Conservation (phyloP, 768 basidiomycete genomes). For the Dacryopinax spathularia region DNA sequence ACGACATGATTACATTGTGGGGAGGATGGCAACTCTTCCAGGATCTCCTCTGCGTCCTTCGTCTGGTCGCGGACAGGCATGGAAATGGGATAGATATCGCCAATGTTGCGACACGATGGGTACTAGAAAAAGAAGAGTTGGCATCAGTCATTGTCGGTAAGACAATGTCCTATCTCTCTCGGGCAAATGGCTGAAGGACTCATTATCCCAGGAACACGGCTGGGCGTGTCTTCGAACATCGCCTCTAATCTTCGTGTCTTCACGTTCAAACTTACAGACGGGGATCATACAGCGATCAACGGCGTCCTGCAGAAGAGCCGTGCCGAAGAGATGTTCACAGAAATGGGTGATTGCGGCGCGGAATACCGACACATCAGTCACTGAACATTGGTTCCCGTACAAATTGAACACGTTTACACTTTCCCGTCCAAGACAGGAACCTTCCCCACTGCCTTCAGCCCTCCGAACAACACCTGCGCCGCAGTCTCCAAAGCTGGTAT, state of each 20-base stretch:
- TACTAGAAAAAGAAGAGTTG: constrained; percentile 61
- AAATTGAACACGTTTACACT: not conserved
- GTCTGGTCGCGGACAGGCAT: constrained; percentile 52
- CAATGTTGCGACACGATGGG: constrained; percentile 71
- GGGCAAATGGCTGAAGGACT: not conserved
- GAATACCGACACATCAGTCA: constrained; percentile 48
- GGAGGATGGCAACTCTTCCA: constrained; percentile 68
- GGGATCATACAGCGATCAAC: constrained; percentile 51
- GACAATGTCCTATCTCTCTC: constrained; percentile 10
- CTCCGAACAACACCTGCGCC: constrained; percentile 33
- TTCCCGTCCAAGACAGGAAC: constrained; percentile 19
- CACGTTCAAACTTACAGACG: constrained; percentile 38
- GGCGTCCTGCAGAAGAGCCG: constrained; percentile 47
- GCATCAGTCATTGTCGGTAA: constrained; percentile 68
- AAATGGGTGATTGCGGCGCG: constrained; percentile 70
- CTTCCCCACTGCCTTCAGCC: constrained; percentile 16
- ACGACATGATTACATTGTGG: constrained; percentile 75
- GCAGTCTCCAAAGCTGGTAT: constrained; percentile 35
- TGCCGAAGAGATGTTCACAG: constrained; percentile 44
- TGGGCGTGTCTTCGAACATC: constrained; percentile 61
- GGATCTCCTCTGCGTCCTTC: constrained; percentile 41
- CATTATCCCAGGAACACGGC: constrained; percentile 41
- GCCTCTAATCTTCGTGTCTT: constrained; percentile 55
- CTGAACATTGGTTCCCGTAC: not conserved
- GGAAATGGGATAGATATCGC: constrained; percentile 46